Conservation (phyloP, 148 eudicot genomes). For the Rhododendron ferrugineum region DNA sequence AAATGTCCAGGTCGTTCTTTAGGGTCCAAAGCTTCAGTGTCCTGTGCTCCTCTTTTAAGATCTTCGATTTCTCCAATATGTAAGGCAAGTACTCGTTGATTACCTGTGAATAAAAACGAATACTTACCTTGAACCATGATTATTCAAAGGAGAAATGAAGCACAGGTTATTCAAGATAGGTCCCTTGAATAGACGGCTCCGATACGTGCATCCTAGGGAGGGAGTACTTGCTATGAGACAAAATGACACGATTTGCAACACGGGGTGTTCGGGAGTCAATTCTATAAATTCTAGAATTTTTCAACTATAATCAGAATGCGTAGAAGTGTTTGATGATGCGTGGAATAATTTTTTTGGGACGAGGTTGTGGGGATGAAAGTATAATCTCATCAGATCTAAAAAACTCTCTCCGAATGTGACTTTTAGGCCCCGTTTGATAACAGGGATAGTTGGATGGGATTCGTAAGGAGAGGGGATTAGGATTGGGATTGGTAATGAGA, state of each 20-base stretch:
- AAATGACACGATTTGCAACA: no score
- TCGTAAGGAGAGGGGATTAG: no score
- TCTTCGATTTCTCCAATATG: slow-evolving; percentile 12
- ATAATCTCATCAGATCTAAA: not conserved
- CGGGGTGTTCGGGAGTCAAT: not conserved
- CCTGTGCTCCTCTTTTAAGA: slow-evolving; percentile 11
- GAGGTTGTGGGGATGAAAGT: not conserved
- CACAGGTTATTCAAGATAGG: not conserved
- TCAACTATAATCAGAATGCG: not conserved
- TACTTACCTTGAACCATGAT: not conserved
- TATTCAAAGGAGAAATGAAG: not conserved
- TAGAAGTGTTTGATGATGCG: not conserved
- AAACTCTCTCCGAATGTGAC: no score
- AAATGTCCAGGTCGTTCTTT: not conserved
- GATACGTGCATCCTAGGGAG: not conserved
- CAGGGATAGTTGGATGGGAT: no score
- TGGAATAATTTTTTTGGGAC: not conserved
- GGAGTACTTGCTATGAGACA: not conserved
- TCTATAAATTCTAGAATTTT: not conserved
- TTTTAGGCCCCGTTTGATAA: no score
- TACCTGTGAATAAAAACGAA: not conserved
- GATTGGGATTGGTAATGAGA: no score
- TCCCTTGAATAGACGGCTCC: not conserved
- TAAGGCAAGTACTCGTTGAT: slow-evolving; percentile 12
- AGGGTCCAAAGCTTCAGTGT: slow-evolving; percentile 19